These are phyloP conservation scores for Coprinellus micaceus DNA, from an alignment of 768 basidiomycete species.

Conservation along the genomic window DNA sequence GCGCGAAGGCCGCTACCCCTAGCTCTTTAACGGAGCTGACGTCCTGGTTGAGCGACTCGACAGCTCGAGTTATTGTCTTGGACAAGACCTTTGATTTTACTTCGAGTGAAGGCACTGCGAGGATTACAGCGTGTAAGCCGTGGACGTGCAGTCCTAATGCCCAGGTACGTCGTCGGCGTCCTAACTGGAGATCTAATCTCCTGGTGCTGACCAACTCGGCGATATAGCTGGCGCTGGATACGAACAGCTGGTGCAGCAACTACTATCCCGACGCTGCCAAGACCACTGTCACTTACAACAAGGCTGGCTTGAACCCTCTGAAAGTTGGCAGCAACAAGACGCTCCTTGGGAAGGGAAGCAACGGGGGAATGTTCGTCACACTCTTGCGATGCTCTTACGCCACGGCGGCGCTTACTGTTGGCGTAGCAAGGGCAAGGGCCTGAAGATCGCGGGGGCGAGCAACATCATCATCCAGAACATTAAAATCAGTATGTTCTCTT, in stretches of 20 bases:
- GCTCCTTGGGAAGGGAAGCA: slow-evolving; percentile 20
- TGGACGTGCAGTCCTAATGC: slow-evolving; percentile 25
- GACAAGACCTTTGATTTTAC: slow-evolving; percentile 21
- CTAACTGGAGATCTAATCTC: too few species aligned
- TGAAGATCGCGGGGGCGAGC: slow-evolving; percentile 18
- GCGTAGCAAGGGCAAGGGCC: slow-evolving; percentile 11
- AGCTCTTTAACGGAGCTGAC: slow-evolving; percentile 19
- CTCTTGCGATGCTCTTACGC: neutral
- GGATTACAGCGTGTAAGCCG: slow-evolving; percentile 16
- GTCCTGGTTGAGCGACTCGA: slow-evolving; percentile 23
- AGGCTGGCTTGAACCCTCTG: slow-evolving; percentile 19
- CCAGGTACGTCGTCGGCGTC: neutral
- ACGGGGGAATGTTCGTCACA: slow-evolving; percentile 17
- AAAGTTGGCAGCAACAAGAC: slow-evolving; percentile 25
- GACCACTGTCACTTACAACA: slow-evolving; percentile 16
- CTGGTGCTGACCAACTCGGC: too few species aligned
- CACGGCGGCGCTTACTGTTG: too few species aligned
- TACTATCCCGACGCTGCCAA: slow-evolving; percentile 16
- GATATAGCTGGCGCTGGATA: slow-evolving; percentile 16
- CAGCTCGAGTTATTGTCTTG: slow-evolving; percentile 20
- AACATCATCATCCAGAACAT: slow-evolving; percentile 26
- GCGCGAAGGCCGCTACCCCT: slow-evolving; percentile 18
- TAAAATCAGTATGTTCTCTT: slow-evolving; percentile 6
- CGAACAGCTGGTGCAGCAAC: slow-evolving; percentile 20
- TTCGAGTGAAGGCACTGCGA: slow-evolving; percentile 17